These are phyloP conservation scores for Vitis rotundifolia DNA, from an alignment of 164 flowering plant genomes.

Conservation along the genomic window DNA sequence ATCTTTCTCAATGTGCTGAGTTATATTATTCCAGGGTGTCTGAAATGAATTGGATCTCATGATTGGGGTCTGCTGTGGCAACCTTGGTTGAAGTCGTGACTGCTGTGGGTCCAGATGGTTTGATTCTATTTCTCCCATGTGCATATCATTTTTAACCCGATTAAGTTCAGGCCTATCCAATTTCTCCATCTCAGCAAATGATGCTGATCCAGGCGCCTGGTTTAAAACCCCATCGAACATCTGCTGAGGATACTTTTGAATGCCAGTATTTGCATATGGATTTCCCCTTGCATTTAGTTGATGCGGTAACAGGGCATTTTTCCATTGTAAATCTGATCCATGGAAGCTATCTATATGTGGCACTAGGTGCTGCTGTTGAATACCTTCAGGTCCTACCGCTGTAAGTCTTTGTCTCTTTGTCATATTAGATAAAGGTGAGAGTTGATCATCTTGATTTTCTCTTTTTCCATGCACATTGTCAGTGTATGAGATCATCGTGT, in stretches of 20 bases:
- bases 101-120: conserved; percentile 57
- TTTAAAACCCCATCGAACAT: conserved; percentile 56
- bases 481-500: conserved; percentile 57
- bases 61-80: conserved; percentile 43
- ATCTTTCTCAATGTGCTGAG: conserved; percentile 65
- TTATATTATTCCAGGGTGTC: conserved; percentile 65
- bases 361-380: conserved; percentile 52
- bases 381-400: conserved; percentile 46
- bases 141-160: conserved; percentile 42
- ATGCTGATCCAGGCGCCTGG: conserved; percentile 48
- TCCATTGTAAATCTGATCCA: conserved; percentile 73
- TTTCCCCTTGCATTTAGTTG: conserved; percentile 59
- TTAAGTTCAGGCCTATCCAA: conserved; percentile 47
- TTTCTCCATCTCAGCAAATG: conserved; percentile 57
- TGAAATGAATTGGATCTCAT: conserved; percentile 62
- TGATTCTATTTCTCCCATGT: conserved; percentile 39
- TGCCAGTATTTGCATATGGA: conserved; percentile 50
- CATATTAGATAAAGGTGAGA: conserved; percentile 45
- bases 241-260: conserved; percentile 61
- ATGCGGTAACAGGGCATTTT: conserved; percentile 52
- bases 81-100: conserved; percentile 49
- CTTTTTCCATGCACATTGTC: conserved; percentile 61
- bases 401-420: conserved; percentile 61
- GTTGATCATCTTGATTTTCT: conserved; percentile 63
- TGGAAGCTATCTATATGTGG: conserved; percentile 46